A percentile compares a stretch with the other conserved stretches of the same genome.
Conservation (phyloP, 176 grass and related monocot species). For the Secale cereale region DNA sequence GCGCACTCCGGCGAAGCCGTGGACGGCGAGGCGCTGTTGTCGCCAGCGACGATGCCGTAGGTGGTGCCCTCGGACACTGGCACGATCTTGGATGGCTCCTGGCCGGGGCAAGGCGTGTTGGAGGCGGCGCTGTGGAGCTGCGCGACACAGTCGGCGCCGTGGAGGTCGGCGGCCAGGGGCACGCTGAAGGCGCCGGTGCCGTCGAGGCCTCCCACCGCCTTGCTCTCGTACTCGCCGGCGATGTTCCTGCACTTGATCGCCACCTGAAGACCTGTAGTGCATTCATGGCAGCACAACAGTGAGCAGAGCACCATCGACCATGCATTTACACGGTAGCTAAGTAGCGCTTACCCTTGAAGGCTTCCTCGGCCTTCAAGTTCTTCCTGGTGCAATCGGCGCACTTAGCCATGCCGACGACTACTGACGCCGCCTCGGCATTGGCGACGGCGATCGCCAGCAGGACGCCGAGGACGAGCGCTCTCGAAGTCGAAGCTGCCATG, state of each 20-base stretch:
- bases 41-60: too few relatives aligned
- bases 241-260: conserved; percentile 8
- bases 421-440: background rate
- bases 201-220: background rate
- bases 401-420: background rate
- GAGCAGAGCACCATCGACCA: too few relatives aligned
- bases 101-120: too few relatives aligned
- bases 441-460: too few relatives aligned
- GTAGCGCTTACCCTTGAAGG: background rate
- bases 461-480: too few relatives aligned
- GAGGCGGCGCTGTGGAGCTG: background rate
- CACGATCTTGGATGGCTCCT: too few relatives aligned
- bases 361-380: background rate
- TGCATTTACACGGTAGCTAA: too few relatives aligned
- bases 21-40: too few relatives aligned
- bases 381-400: conserved; percentile 4
- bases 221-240: background rate
- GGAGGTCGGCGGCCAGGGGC: background rate
- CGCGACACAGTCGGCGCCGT: background rate
- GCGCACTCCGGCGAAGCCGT: too few relatives aligned
- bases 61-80: too few relatives aligned
- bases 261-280: background rate
- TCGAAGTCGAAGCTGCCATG: too few relatives aligned
- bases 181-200: conserved; percentile 22
- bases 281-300: too few relatives aligned